Evolutionary conservation across 176 grass and related monocot genomes (phyloP).

Genomic region (Oryza rufipogon): DNA sequence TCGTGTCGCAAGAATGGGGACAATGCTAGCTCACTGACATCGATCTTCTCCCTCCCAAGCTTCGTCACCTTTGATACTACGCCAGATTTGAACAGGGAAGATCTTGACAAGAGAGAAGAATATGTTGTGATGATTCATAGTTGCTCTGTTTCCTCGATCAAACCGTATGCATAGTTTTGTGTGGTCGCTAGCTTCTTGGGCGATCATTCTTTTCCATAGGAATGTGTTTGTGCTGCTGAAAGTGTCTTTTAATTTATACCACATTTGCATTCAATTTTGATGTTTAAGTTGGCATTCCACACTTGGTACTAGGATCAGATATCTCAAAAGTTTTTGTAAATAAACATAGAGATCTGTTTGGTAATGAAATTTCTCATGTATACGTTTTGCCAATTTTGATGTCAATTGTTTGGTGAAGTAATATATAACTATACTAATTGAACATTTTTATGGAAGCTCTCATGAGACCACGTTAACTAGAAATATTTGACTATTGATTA

Average conservation of each 20-base stretch:
- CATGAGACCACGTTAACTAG: no score
- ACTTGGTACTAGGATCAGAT: not conserved
- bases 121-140: not conserved
- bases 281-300: not conserved
- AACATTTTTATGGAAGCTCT: no score
- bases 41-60: not conserved
- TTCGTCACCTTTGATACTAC: not conserved
- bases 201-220: slow-evolving; percentile 1
- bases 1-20: slow-evolving; percentile 38
- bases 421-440: no score
- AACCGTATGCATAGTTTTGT: not conserved
- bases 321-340: not conserved
- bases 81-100: slow-evolving; percentile 4
- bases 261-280: not conserved
- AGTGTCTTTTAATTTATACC: not conserved
- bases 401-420: not conserved
- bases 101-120: not conserved
- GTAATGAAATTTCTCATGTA: not conserved
- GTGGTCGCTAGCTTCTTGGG: not conserved
- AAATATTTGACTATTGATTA: no score
- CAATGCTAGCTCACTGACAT: not conserved
- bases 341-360: not conserved
- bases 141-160: not conserved
- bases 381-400: not conserved
- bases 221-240: not conserved